A percentile compares a stretch with the other conserved stretches of the same genome.
These are phyloP conservation scores for Kewa caespitosa DNA, from an alignment of 179 eudicot genomes.

Conservation along the genomic window DNA sequence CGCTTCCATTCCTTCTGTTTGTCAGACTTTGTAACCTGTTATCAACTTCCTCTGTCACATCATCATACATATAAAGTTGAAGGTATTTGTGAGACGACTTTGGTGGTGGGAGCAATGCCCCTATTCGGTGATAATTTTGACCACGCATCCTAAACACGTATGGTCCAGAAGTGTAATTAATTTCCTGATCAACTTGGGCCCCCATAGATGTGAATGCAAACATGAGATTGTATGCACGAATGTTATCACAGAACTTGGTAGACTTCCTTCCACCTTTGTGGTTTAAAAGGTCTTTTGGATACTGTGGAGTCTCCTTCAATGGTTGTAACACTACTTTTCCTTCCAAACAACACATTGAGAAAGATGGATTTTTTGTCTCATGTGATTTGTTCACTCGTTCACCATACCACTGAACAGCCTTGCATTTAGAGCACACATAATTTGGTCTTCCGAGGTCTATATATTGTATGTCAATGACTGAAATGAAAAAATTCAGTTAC, in stretches of 20 bases:
- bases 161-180: background rate
- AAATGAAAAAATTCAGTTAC: too few relatives aligned
- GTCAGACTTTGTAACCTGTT: background rate
- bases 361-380: too few relatives aligned
- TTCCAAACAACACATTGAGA: background rate
- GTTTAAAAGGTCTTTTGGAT: background rate
- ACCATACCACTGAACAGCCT: too few relatives aligned
- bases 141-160: background rate
- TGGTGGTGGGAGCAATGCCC: background rate
- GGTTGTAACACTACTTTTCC: background rate
- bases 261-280: background rate
- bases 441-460: too few relatives aligned
- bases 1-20: background rate
- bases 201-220: background rate
- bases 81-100: too few relatives aligned
- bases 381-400: too few relatives aligned
- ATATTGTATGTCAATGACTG: too few relatives aligned
- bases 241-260: background rate
- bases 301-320: background rate
- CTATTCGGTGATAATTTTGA: constrained; percentile 7
- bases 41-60: background rate
- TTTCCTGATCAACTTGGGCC: background rate
- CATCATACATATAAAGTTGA: background rate
- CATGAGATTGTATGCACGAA: background rate
- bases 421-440: too few relatives aligned